These are phyloP conservation scores for Hymenotorrendiella dingleyae DNA, from an alignment of 2,329 filamentous ascomycete species.

Conservation along the genomic window DNA sequence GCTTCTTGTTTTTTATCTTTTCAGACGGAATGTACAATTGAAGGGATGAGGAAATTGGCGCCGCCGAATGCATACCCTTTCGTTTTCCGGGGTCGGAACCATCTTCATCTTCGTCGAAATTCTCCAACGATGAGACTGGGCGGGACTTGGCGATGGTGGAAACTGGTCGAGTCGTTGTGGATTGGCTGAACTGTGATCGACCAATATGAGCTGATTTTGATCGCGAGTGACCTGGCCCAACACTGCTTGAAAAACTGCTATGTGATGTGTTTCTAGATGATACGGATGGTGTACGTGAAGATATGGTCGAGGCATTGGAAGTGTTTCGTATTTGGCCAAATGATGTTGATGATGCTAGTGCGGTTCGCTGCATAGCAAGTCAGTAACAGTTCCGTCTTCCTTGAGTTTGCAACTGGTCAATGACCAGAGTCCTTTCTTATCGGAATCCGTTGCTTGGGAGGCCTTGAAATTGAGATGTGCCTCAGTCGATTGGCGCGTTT, in stretches of 20 bases:
- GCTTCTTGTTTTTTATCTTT: conserved; percentile 23
- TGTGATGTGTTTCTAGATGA: conserved; percentile 39
- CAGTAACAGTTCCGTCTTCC: background rate
- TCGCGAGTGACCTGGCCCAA: conserved; percentile 45
- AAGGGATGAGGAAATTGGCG: conserved; percentile 28
- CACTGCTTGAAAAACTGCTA: conserved; percentile 50
- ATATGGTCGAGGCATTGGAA: conserved; percentile 35
- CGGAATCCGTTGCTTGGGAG: too few species aligned
- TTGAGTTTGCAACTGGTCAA: too few species aligned
- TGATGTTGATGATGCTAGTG: background rate
- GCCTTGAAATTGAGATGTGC: too few species aligned
- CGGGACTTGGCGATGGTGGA: conserved; percentile 34
- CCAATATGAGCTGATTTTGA: conserved; percentile 35
- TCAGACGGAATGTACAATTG: conserved; percentile 19
- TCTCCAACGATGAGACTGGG: conserved; percentile 36
- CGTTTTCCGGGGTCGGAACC: conserved; percentile 34
- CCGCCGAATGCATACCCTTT: conserved; percentile 44
- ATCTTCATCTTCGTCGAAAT: conserved; percentile 31
- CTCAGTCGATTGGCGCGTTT: too few species aligned
- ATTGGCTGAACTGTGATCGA: conserved; percentile 42
- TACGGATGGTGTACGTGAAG: conserved; percentile 36
- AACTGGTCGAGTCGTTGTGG: conserved; percentile 40
- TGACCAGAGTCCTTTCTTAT: too few species aligned
- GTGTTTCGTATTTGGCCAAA: conserved; percentile 14
- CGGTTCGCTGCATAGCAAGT: background rate